Percentiles rank a stretch among this genome's conserved stretches.
Evolutionary conservation across 331 rosid species (phyloP).

Genomic region (Acacia pycnantha): DNA sequence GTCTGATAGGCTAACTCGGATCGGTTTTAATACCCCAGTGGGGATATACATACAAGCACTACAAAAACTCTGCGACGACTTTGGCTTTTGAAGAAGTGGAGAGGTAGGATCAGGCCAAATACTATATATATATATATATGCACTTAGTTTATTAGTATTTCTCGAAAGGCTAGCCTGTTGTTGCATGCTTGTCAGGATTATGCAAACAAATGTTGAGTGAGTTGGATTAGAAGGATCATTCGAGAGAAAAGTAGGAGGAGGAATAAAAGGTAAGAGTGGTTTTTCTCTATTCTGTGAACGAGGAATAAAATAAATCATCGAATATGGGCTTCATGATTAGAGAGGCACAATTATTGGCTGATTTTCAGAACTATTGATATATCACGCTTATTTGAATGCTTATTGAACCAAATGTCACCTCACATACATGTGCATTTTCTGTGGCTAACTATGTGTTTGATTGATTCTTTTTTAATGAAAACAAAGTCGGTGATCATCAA

Average conservation of each 20-base stretch:
- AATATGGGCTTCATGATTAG: slow-evolving; percentile 41
- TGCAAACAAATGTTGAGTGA: slow-evolving; percentile 11
- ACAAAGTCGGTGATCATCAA: background rate
- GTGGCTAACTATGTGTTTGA: background rate
- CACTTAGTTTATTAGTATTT: background rate
- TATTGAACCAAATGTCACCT: slow-evolving; percentile 26
- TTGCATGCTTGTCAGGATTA: slow-evolving; percentile 30
- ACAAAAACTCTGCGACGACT: background rate
- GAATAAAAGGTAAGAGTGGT: background rate
- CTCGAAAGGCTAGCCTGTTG: slow-evolving; percentile 8
- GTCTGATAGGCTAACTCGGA: background rate
- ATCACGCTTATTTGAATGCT: slow-evolving; percentile 30
- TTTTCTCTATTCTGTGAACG: slow-evolving; percentile 5
- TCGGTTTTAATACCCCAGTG: background rate
- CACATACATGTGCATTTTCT: background rate
- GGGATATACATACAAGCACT: background rate
- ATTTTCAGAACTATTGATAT: slow-evolving; percentile 21
- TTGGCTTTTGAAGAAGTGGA: slow-evolving; percentile 11
- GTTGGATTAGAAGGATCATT: slow-evolving; percentile 18
- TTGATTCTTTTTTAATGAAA: background rate
- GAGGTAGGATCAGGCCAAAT: background rate
- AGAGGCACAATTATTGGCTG: slow-evolving; percentile 38
- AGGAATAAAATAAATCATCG: slow-evolving; percentile 22
- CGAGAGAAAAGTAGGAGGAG: background rate
- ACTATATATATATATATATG: background rate